Evolutionary conservation across 306 rosid species (phyloP).

Genomic region (peach (Prunus persica)): Prunus_persica_NCBIv2 NC_034009.1:10868501-10869000

Average conservation of each 20-base stretch:
- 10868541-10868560: conserved; percentile 26
- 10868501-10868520: conserved; percentile 47
- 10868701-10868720: conserved; percentile 36
- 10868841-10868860: conserved; percentile 55
- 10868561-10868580: conserved; percentile 41
- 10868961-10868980: conserved; percentile 41
- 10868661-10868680: conserved; percentile 66
- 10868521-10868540: conserved; percentile 46
- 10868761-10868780: conserved; percentile 39
- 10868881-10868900: conserved; percentile 63
- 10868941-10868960: conserved; percentile 50
- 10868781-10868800: conserved; percentile 24
- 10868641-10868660: conserved; percentile 28
- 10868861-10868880: conserved; percentile 54
- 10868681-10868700: conserved; percentile 85
- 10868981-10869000: conserved; percentile 52
- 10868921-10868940: conserved; percentile 50
- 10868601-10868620: conserved; percentile 45
- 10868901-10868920: conserved; percentile 83
- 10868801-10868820: conserved; percentile 56
- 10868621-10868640: conserved; percentile 42
- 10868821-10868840: conserved; percentile 61
- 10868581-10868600: conserved; percentile 46
- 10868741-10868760: conserved; percentile 30
- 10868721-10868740: conserved; percentile 39